Evolutionary conservation across 2,329 filamentous ascomycete species (phyloP).

Genomic region (Zopfia rhizophila): DNA sequence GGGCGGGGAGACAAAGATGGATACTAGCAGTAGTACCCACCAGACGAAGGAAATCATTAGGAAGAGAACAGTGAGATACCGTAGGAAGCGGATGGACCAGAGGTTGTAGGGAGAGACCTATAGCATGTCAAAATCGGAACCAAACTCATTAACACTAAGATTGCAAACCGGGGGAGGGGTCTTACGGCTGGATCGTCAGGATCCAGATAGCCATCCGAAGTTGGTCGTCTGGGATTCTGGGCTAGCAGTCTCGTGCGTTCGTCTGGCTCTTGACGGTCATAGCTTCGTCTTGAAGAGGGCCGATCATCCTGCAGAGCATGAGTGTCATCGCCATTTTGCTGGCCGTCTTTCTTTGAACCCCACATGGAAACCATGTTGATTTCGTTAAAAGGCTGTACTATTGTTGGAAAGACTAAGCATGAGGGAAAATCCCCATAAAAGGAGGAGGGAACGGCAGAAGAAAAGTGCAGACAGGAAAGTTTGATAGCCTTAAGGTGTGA

Average conservation of each 20-base stretch:
- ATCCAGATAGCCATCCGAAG: conserved; percentile 74
- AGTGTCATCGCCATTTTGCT: conserved; percentile 52
- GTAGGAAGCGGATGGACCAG: conserved; percentile 84
- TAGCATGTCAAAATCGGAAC: conserved; percentile 27
- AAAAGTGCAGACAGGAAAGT: too few relatives aligned
- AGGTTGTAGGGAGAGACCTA: conserved; percentile 90
- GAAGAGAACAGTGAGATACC: conserved; percentile 81
- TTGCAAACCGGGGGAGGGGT: neutral
- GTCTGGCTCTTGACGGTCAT: conserved; percentile 59
- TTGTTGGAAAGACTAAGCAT: conserved; percentile 2
- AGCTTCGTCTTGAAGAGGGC: conserved; percentile 38
- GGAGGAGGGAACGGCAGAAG: neutral
- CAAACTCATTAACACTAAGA: conserved; percentile 2
- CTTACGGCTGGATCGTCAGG: conserved; percentile 84
- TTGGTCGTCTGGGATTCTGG: conserved; percentile 60
- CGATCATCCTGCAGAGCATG: conserved; percentile 20
- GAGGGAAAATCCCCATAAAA: conserved; percentile 1
- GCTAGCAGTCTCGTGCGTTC: conserved; percentile 76
- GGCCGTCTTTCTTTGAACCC: conserved; percentile 62
- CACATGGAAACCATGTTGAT: conserved; percentile 64
- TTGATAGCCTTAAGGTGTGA: too few relatives aligned
- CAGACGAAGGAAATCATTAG: conserved; percentile 82
- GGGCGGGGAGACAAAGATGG: conserved; percentile 89
- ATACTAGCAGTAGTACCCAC: conserved; percentile 92
- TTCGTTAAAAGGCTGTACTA: conserved; percentile 9